These are phyloP conservation scores for Symbiotaphrina buchneri DNA, from an alignment of 495 filamentous ascomycete genomes.

Conservation along the genomic window DNA sequence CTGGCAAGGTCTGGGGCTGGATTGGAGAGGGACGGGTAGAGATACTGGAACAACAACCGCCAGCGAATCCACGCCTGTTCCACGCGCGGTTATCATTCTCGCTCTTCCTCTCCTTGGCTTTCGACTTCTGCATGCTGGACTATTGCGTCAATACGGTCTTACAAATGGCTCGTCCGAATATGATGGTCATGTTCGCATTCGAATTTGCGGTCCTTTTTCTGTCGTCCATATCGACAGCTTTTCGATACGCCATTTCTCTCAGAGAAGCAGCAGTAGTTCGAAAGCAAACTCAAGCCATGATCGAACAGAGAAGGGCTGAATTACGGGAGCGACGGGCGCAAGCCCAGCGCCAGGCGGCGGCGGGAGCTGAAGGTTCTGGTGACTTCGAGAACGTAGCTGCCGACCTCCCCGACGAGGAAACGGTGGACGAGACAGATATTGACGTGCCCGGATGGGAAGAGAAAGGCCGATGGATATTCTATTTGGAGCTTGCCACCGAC, in stretches of 20 bases:
- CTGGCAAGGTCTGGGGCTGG: conserved; percentile 95
- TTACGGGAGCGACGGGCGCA: conserved; percentile 26
- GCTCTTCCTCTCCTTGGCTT: conserved; percentile 49
- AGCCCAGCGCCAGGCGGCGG: conserved; percentile 15
- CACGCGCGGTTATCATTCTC: conserved; percentile 64
- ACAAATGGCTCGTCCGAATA: conserved; percentile 66
- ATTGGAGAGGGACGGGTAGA: conserved; percentile 90
- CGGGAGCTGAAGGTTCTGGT: neutral
- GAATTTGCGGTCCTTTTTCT: conserved; percentile 80
- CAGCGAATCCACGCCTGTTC: conserved; percentile 74
- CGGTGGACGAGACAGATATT: conserved; percentile 79
- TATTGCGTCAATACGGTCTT: conserved; percentile 71
- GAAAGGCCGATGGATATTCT: conserved; percentile 84
- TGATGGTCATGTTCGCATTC: conserved; percentile 99
- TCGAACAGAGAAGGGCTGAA: conserved; percentile 34
- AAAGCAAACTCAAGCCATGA: conserved; percentile 39
- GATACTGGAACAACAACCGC: conserved; percentile 84
- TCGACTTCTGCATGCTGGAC: conserved; percentile 51
- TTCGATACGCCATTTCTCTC: conserved; percentile 61
- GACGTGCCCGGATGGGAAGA: conserved; percentile 94
- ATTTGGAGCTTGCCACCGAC: conserved; percentile 69
- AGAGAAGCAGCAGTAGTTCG: conserved; percentile 51
- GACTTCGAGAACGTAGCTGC: conserved; percentile 10
- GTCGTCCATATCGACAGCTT: conserved; percentile 52
- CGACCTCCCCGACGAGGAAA: conserved; percentile 38